Evolutionary conservation across 768 basidiomycete genomes (phyloP).

Genomic region (Boletus reticuloceps): DNA sequence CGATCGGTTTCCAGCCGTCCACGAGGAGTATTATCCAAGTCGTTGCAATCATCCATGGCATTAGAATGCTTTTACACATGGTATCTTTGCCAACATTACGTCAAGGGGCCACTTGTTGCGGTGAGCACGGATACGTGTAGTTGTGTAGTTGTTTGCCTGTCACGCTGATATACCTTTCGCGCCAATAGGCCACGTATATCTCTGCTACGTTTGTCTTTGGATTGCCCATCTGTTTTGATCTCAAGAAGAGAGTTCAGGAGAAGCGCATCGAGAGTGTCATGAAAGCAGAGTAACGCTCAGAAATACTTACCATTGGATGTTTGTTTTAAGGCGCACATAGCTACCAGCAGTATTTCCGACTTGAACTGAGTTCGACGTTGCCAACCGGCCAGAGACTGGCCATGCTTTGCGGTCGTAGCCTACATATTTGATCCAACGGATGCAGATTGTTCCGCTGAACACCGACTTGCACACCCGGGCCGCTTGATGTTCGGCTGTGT

Average conservation of each 20-base stretch:
- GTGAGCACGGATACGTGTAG: constrained; percentile 8
- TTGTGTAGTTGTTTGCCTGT: background rate
- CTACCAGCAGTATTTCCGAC: background rate
- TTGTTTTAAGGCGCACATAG: background rate
- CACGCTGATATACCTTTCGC: background rate
- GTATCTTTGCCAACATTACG: constrained; percentile 30
- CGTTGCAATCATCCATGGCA: constrained; percentile 9
- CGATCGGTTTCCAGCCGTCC: constrained; percentile 19
- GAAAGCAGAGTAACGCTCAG: constrained; percentile 53
- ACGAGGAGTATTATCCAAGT: constrained; percentile 6
- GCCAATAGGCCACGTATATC: constrained; percentile 51
- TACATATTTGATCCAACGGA: too few species aligned
- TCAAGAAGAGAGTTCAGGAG: constrained; percentile 58
- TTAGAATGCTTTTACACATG: constrained; percentile 29
- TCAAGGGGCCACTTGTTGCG: constrained; percentile 14
- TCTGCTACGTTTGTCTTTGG: constrained; percentile 51
- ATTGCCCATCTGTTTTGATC: constrained; percentile 49
- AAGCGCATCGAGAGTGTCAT: constrained; percentile 78
- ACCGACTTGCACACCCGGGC: too few species aligned
- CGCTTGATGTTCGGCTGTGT: too few species aligned
- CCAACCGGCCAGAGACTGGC: too few species aligned
- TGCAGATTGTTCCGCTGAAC: too few species aligned
- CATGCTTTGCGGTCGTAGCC: too few species aligned
- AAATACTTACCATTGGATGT: background rate
- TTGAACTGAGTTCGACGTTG: background rate